A percentile compares a stretch with the other conserved stretches of the same genome.
Evolutionary conservation across 345 rosid species (phyloP).

Genomic region (Mallotus nudiflorus): DNA sequence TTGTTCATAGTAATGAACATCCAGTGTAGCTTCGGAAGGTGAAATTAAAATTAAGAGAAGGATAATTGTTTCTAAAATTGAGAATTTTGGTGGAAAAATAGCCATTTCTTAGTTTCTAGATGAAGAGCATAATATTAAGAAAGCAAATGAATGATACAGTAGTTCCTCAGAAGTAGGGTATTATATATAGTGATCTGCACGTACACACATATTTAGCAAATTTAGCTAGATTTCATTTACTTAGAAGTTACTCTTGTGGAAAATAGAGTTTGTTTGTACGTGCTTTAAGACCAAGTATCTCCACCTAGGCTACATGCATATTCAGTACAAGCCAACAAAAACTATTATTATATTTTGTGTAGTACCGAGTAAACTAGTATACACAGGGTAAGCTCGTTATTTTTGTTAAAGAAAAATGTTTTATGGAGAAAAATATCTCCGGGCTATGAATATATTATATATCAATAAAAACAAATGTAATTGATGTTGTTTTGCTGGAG

Average conservation of each 20-base stretch:
- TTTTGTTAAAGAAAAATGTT: too few species aligned
- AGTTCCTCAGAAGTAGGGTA: background rate
- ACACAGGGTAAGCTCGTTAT: too few species aligned
- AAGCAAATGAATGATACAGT: slow-evolving; percentile 15
- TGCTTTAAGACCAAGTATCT: slow-evolving; percentile 47
- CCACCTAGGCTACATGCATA: slow-evolving; percentile 24
- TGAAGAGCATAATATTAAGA: slow-evolving; percentile 1
- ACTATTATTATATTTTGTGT: background rate
- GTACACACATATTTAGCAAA: background rate
- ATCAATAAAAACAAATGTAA: background rate
- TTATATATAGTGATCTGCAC: slow-evolving; percentile 30
- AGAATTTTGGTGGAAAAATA: slow-evolving; percentile 15
- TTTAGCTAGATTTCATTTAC: slow-evolving; percentile 29
- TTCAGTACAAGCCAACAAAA: background rate
- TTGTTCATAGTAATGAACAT: slow-evolving; percentile 57
- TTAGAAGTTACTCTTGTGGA: slow-evolving; percentile 65
- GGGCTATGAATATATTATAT: too few species aligned
- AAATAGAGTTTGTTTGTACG: slow-evolving; percentile 13
- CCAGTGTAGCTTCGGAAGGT: slow-evolving; percentile 40
- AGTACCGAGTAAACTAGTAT: background rate
- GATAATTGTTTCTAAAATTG: slow-evolving; percentile 10
- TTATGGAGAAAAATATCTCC: too few species aligned
- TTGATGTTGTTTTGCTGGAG: background rate
- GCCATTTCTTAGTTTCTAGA: slow-evolving; percentile 26
- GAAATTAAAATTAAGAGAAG: slow-evolving; percentile 30